Base-by-base conservation (phyloP, 2,329 filamentous ascomycete genomes). In the Phaeophleospora eucalypticola region DNA sequence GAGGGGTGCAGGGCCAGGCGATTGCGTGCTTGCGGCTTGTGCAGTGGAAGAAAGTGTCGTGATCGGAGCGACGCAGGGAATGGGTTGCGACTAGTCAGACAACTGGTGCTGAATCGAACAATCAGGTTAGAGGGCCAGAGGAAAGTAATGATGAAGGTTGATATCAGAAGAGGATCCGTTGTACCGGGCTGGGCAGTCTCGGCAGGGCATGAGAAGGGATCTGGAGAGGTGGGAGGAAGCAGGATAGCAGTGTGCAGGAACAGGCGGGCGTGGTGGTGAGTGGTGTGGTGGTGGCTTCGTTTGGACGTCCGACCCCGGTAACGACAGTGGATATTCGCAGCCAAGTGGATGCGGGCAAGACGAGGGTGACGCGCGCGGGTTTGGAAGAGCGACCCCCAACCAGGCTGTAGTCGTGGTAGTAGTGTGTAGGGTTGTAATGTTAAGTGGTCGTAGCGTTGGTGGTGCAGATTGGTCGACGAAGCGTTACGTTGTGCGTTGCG, bases 221-320 rank as follows among this genome's bases (percentile, higher is more conserved):
- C n/a, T n/a, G n/a, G n/a, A n/a, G n/a, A n/a, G n/a, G n/a, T n/a
- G n/a, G n/a, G n/a, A n/a, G n/a, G 24, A 29, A 12, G 24, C 12
- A 12, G 24, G 24, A 29, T 12, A 29, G 24, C 12, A 12, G 24
- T 48, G n/a, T n/a, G n/a, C n/a, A n/a, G n/a, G n/a, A n/a, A n/a
- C n/a, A 20, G 52, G 54, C 4, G 50, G 48, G n/a, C 55, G 54
- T 43, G 45, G 45, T n/a, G 41, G 45, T n/a, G 42, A 41, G 12
- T 44, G 48, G 18, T 51, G 49, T 39, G 45, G 37, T 18, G 49
- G 51, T 40, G 35, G 40, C 41, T 35, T n/a, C n/a, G n/a, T n/a
- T n/a, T n/a, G n/a, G n/a, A n/a, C 36, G 15, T 32, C 20, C 4
- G 41, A 20, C 34, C 36, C 35, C 20, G 41, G 41, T 18, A 35